Evolutionary conservation across 768 basidiomycete genomes (phyloP), one percentile per base, ranked within the genome.

Genomic region (Podaxis sp.): DNA sequence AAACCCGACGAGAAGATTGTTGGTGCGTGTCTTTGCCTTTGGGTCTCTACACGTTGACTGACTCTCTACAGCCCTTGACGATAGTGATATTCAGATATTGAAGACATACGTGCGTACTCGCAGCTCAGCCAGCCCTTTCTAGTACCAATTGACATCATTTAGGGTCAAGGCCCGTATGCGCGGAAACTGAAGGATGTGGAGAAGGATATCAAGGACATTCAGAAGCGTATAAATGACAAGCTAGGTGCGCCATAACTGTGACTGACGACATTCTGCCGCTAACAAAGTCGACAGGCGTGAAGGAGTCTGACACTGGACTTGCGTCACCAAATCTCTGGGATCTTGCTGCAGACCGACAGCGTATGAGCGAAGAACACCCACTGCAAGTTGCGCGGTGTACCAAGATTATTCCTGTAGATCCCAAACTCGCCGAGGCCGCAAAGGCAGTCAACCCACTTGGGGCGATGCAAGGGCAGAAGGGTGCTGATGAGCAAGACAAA

Each of bases 141-240:
- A 58, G 53, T 44, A 48, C 17, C 60, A 50, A 54, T 49, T 59
- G 12, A 67, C 58, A 65, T 13, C 17, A 56, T 46, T 24, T 72
- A 99, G 95, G 96, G 97, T 58, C 96, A 98, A 91, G 97, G 97
- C 61, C 96, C 97, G 60, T 99, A 99, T 72, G 95, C 95, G 0
- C 78, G 82, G 33, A 87, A 89, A 66, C 80, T 99, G 54, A 97
- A 95, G 82, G 86, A 89, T 73, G 90, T 89, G 3, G 96, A 99
- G 68, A 77, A 82, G 56, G 97, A 99, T 72, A 93, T 99, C 67
- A 95, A 95, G 70, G 94, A 96, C 52, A 89, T 97, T 41, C 96
- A 96, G 80, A 95, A 96, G 73, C 88, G 95, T 40, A 96, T 99
- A 61, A 96, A 99, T 69, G 96, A 99, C 82, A 95, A 94, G 74